Conservation (phyloP, 2,329 filamentous ascomycete genomes). For the Ophiocordyceps camponoti-saundersi region DNA sequence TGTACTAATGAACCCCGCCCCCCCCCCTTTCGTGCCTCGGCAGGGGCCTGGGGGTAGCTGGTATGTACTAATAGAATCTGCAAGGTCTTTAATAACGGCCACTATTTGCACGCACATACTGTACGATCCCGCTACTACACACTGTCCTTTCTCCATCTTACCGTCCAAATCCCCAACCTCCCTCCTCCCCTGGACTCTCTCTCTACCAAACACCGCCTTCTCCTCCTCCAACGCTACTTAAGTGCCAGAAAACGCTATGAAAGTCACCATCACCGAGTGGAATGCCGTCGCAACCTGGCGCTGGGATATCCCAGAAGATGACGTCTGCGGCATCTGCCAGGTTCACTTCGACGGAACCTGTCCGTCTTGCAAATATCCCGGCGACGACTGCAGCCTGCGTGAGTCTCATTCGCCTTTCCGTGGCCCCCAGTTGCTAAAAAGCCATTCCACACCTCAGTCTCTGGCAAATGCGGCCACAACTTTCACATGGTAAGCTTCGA, state of each 20-base stretch:
- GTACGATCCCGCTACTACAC: background rate
- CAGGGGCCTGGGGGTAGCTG: background rate
- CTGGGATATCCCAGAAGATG: slow-evolving; percentile 94
- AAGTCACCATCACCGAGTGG: slow-evolving; percentile 88
- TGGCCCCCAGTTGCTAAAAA: background rate
- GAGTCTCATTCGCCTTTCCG: slow-evolving; percentile 16
- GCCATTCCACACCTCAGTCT: slow-evolving; percentile 40
- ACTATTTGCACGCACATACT: background rate
- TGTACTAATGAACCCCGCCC: background rate
- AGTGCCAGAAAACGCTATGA: slow-evolving; percentile 46
- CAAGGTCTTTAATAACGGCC: too few relatives aligned
- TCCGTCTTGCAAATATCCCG: slow-evolving; percentile 93
- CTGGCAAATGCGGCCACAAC: slow-evolving; percentile 90
- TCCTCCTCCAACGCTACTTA: background rate
- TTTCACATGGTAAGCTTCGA: slow-evolving; percentile 70
- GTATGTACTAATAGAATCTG: background rate
- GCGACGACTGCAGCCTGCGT: slow-evolving; percentile 89
- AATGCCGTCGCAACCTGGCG: slow-evolving; percentile 91
- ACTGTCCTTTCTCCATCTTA: background rate
- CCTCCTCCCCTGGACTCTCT: background rate
- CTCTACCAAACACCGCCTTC: background rate
- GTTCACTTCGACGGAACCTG: slow-evolving; percentile 96
- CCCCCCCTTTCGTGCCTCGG: background rate
- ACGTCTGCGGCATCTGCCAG: slow-evolving; percentile 96
- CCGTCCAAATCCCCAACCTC: background rate